Evolutionary conservation across 1,139 yeast genomes (phyloP).

Genomic region (Kurtzmaniella quercitrusa): DNA sequence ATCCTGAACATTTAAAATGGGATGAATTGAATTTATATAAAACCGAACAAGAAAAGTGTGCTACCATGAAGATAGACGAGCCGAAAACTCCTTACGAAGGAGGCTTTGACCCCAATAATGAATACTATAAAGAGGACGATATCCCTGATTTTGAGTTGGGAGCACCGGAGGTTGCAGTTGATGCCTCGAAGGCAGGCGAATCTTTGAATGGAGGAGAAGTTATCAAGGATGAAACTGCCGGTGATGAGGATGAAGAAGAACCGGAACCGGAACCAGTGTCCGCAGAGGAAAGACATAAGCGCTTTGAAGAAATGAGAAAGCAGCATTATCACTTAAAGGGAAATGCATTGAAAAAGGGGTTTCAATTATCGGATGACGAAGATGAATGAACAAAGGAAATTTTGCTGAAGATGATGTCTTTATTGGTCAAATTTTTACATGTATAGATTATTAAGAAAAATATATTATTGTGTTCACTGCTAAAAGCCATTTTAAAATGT

Average conservation of each 20-base stretch:
- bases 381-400: background rate
- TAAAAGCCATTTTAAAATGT: too few relatives aligned
- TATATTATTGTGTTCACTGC: too few relatives aligned
- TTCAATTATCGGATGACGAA: slow-evolving; percentile 28
- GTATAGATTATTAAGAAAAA: too few relatives aligned
- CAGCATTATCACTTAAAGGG: slow-evolving; percentile 74
- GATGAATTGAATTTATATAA: slow-evolving; percentile 66
- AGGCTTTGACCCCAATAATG: slow-evolving; percentile 80
- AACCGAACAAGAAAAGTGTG: slow-evolving; percentile 65
- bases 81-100: slow-evolving; percentile 98
- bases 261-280: slow-evolving; percentile 37
- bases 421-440: too few relatives aligned
- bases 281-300: slow-evolving; percentile 60
- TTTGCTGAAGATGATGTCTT: background rate
- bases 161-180: slow-evolving; percentile 40
- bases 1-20: slow-evolving; percentile 53
- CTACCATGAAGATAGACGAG: slow-evolving; percentile 86
- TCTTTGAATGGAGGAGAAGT: slow-evolving; percentile 41
- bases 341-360: slow-evolving; percentile 40
- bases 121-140: slow-evolving; percentile 67
- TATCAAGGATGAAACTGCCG: slow-evolving; percentile 17
- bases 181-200: slow-evolving; percentile 27
- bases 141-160: slow-evolving; percentile 43
- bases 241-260: slow-evolving; percentile 30
- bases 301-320: slow-evolving; percentile 74